A percentile compares a stretch with the other conserved stretches of the same genome.
These are phyloP conservation scores for Cyphellophora attinorum DNA, from an alignment of 2,329 filamentous ascomycete genomes.

Conservation along the genomic window DNA sequence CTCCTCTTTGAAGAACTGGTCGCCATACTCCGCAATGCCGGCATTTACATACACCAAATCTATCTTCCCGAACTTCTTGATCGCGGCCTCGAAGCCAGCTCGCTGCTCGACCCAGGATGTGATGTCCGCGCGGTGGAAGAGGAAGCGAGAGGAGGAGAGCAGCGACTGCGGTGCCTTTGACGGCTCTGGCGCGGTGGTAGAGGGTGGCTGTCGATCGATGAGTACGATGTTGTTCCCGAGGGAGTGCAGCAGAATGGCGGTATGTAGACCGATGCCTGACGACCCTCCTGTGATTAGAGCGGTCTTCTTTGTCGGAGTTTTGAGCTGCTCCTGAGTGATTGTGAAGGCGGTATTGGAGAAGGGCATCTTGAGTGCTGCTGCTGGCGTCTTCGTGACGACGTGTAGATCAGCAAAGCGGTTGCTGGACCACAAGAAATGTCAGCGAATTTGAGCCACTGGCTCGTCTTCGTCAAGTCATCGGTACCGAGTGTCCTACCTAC, in stretches of 20 bases:
- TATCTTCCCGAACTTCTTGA: conserved; percentile 33
- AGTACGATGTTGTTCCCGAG: conserved; percentile 32
- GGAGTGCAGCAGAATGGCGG: conserved; percentile 27
- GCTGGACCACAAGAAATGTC: not conserved
- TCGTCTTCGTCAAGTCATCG: too few relatives aligned
- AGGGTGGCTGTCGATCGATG: conserved; percentile 27
- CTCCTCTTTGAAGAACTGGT: conserved; percentile 41
- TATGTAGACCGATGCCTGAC: conserved; percentile 32
- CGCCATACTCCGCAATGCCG: conserved; percentile 37
- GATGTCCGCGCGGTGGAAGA: conserved; percentile 34
- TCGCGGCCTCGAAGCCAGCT: conserved; percentile 31
- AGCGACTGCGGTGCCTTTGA: conserved; percentile 22
- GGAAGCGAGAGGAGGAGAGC: conserved; percentile 19
- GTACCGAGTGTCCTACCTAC: too few relatives aligned
- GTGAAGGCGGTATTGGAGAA: conserved; percentile 14
- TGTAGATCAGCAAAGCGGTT: not conserved
- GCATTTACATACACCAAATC: conserved; percentile 41
- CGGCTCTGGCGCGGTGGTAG: conserved; percentile 6
- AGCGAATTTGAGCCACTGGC: too few relatives aligned
- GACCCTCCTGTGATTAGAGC: conserved; percentile 31
- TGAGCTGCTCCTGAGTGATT: conserved; percentile 22
- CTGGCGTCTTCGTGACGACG: too few relatives aligned
- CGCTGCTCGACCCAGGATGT: conserved; percentile 37
- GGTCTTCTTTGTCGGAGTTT: conserved; percentile 14
- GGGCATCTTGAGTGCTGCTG: too few relatives aligned